phyloP scores from a whole-genome alignment of 2,329 filamentous ascomycete genomes.

The Colletotrichum higginsianum region DNA sequence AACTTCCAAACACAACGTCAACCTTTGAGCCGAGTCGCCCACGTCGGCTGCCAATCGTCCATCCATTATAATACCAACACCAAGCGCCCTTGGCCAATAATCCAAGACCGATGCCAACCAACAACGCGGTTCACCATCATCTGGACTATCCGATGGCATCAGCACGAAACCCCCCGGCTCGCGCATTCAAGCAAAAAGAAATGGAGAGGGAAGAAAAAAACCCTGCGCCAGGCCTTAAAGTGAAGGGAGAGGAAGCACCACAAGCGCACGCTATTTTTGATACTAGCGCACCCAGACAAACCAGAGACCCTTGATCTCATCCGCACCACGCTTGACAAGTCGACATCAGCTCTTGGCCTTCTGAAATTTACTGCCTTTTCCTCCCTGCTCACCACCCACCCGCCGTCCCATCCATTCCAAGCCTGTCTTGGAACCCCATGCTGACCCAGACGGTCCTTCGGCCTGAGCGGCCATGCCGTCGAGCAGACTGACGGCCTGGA shows the following conservation, averaged over 20 bases:
- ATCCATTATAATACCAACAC: background rate
- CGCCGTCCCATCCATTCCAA: constrained; percentile 17
- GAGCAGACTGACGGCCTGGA: constrained; percentile 22
- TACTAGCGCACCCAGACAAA: constrained; percentile 2
- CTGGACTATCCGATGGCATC: background rate
- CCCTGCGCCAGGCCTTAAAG: constrained; percentile 11
- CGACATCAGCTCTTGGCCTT: constrained; percentile 11
- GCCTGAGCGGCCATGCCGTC: constrained; percentile 25
- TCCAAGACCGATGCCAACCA: constrained; percentile 10
- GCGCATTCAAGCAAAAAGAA: background rate
- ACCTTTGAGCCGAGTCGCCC: background rate
- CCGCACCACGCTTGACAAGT: constrained; percentile 2
- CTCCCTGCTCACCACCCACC: constrained; percentile 6
- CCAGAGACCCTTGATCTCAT: constrained; percentile 19
- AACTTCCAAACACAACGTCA: background rate
- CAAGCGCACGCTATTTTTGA: constrained; percentile 5
- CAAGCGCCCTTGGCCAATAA: constrained; percentile 7
- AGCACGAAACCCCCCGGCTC: constrained; percentile 15
- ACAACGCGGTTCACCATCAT: background rate
- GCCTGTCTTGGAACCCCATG: constrained; percentile 36
- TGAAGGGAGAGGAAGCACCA: constrained; percentile 19
- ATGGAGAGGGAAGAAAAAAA: background rate
- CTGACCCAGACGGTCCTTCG: constrained; percentile 27
- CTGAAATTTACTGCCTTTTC: background rate
- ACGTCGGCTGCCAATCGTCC: background rate